Evolutionary conservation across 2,329 filamentous ascomycete species (phyloP), one percentile per base, ranked within the genome.

Genomic region (Alternaria longipes): DNA sequence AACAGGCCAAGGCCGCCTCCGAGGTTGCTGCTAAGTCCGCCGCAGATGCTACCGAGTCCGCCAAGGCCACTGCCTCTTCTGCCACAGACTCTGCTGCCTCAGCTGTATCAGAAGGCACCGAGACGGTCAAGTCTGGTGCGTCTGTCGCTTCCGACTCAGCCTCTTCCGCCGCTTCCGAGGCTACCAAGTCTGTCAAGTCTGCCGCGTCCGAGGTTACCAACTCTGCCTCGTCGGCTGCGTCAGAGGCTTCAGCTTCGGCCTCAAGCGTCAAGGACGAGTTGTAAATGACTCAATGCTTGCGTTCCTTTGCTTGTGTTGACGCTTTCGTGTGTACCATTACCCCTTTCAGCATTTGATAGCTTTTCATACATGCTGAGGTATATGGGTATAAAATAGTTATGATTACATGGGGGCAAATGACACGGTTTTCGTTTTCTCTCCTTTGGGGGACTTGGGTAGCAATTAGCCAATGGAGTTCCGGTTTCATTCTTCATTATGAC

Each of bases 211-310:
- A 71, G 36, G 75, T 71, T 24, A 70, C 71, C 26, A 68, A 74
- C 65, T 78, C 77, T 5, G 52, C 28, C 52, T 45, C 40, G 24
- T 54, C 52, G 40, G 41, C 78, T 57, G 79, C 78, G 66, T 72
- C 64, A 12, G 75, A 68, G 38, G 68, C 45, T 40, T 45, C 40
- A 5, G 53, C 32, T 2, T 46, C 53, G 3, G 59, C 59, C 34
- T 52, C 54, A 3, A 61, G 69, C 49, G 76, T 75, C 44, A 90
- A 93, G 75, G 91, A 94, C 76, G 92, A 94, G 84, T 84, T 94
- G 85, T 94, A 92, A 84, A 85, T 67, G 64, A 12, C 24, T 55
- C 22, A n/a, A 44, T 18, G 47, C 5, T 61, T 28, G 36, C 47
- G 52, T 54, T 65, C 49, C 30, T 40, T 64, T 66, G 56, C 56